Conservation (phyloP, 305 asterid genomes). For the Fraxinus platypoda region DNA sequence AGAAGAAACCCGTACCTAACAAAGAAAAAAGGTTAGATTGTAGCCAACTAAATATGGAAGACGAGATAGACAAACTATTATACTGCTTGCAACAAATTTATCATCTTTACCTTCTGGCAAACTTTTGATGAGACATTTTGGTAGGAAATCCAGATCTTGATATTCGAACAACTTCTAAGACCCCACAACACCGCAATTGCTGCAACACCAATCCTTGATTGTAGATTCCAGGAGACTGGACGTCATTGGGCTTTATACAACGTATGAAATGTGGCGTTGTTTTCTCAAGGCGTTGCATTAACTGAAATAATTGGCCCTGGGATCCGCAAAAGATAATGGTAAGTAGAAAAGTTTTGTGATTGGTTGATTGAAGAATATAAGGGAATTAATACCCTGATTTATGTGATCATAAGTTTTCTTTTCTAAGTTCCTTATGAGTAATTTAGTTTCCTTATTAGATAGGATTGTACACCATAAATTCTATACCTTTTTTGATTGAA, state of each 20-base stretch:
- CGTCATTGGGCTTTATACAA: conserved; percentile 93
- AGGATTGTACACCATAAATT: neutral
- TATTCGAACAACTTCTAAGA: conserved; percentile 96
- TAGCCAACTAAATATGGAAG: conserved; percentile 17
- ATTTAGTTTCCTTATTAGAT: neutral
- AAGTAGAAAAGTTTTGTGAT: neutral
- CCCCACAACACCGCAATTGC: conserved; percentile 97
- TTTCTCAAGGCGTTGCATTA: conserved; percentile 93
- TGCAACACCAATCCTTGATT: conserved; percentile 88
- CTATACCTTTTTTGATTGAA: neutral
- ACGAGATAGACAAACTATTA: neutral
- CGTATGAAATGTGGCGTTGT: conserved; percentile 99
- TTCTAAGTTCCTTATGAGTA: neutral
- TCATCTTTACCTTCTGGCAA: conserved; percentile 70
- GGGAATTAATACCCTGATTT: neutral
- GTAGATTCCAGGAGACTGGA: conserved; percentile 85
- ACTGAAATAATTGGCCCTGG: conserved; percentile 88
- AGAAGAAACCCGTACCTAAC: conserved; percentile 96
- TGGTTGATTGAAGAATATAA: neutral
- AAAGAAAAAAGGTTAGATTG: conserved; percentile 25
- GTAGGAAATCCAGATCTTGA: conserved; percentile 99
- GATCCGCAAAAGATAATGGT: conserved; percentile 18
- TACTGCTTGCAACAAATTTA: conserved; percentile 10
- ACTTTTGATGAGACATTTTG: conserved; percentile 94
- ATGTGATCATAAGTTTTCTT: neutral